Base-by-base conservation (phyloP, 352 stramenopile genomes). In the Elongisporangium senticosum region DNA sequence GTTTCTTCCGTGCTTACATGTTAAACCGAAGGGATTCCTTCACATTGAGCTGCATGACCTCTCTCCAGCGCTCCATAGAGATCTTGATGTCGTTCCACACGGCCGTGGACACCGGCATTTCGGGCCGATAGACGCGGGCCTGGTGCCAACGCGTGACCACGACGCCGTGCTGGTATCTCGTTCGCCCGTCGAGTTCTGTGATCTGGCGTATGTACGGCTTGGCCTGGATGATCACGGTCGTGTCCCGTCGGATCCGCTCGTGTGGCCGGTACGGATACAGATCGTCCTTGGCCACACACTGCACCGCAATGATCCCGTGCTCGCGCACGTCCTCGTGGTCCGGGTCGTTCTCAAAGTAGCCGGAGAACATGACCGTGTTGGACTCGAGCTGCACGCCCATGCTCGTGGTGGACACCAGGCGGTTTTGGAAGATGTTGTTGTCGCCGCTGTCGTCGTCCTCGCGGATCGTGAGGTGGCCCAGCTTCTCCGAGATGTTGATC, bases 401-500 rank as follows among this genome's bases (percentile, higher is more conserved):
- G 15, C 60, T 58, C 10, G 71, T 79, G 6, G 67, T 74, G 51
- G 74, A 75, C 1, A 84, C 65, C 26, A 88, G 57, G 1, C 78
- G 74, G 28, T 78, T 77, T 51, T 86, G 75, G 4, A 66, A 63
- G 33, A 83, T 77, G 39, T 62, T 71, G 54, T 61, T 65, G 43
- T 65, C 65, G 52, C 65, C 62, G 50, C 65, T 77, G 65, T 83
- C 74, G 49, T 86, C 74, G 55, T 87, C 77, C 49, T 83, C 75
- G 51, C 77, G 75, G 37, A 86, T 67, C 1, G 73, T 87, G 28
- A 87, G 77, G 28, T 80, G 63, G 0, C 77, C 77, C 0, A 83
- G 58, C 43, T 70, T 75, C 56, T 87, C 77, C 11, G 77, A 80
- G 54, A 86, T 79, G 51, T 64, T 79, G 66, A 86, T 83, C 62